phyloP scores from a whole-genome alignment of 768 basidiomycete species.

The Russula ochroleuca region DNA sequence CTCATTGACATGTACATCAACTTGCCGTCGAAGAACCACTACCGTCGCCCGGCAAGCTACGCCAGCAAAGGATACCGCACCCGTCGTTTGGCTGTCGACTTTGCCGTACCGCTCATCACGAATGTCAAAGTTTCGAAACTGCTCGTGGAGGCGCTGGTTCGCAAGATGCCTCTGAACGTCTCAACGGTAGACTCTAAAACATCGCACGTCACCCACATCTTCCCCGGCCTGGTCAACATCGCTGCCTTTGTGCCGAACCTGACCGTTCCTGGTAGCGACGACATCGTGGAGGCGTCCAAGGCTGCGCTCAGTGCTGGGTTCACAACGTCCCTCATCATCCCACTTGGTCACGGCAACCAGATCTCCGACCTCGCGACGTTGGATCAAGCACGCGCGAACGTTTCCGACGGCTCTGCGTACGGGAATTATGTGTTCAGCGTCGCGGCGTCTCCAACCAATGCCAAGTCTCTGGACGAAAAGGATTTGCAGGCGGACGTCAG shows the following conservation, averaged over 20 bases:
- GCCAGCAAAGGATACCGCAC: conserved; percentile 95
- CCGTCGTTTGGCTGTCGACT: conserved; percentile 98
- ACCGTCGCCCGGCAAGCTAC: conserved; percentile 94
- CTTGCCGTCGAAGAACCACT: conserved; percentile 95
- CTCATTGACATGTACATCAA: conserved; percentile 99
- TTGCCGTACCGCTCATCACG: conserved; percentile 94
- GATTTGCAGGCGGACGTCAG: conserved; percentile 78
- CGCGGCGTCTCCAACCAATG: conserved; percentile 67
- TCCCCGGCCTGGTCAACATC: conserved; percentile 90
- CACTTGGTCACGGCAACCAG: conserved; percentile 55
- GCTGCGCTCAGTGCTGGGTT: conserved; percentile 89
- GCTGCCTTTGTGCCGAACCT: conserved; percentile 80
- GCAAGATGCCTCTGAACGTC: conserved; percentile 87
- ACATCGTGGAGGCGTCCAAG: conserved; percentile 64
- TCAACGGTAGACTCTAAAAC: conserved; percentile 91
- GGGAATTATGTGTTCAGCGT: conserved; percentile 88
- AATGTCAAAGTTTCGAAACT: conserved; percentile 99
- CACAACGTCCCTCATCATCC: conserved; percentile 76
- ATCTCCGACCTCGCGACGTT: conserved; percentile 68
- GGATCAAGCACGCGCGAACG: conserved; percentile 62
- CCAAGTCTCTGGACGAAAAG: conserved; percentile 53
- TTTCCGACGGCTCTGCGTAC: conserved; percentile 54
- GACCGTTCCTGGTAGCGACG: conserved; percentile 47
- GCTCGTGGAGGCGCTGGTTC: conserved; percentile 86
- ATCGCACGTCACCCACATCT: conserved; percentile 82